phyloP scores from a whole-genome alignment of 176 grass and related monocot genomes.

The Typha latifolia region DNA sequence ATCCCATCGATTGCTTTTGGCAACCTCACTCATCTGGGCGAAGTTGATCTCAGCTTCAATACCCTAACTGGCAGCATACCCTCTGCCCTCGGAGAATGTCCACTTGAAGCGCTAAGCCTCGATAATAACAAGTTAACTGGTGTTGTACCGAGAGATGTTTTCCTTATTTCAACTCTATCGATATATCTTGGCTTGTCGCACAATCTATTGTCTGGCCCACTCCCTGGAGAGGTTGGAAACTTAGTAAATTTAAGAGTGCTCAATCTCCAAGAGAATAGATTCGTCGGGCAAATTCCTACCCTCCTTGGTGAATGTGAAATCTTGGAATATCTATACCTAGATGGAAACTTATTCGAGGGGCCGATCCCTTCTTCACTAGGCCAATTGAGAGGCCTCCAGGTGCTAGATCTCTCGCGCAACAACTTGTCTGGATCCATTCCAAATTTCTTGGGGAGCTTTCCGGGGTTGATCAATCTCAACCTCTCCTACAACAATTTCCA shows the following conservation, averaged over 20 bases:
- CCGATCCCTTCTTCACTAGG: too few species aligned
- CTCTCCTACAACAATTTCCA: slow-evolving; percentile 28
- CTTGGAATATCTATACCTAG: background rate
- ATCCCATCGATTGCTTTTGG: slow-evolving; percentile 18
- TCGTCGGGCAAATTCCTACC: slow-evolving; percentile 5
- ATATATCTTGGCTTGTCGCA: background rate
- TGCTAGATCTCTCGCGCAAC: too few species aligned
- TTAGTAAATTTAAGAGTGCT: slow-evolving; percentile 1
- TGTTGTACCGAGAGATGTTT: slow-evolving; percentile 7
- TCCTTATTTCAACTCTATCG: background rate
- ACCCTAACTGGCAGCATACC: slow-evolving; percentile 3
- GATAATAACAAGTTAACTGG: slow-evolving; percentile 7
- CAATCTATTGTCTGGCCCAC: background rate
- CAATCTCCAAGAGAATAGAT: slow-evolving; percentile 1
- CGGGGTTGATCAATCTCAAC: background rate
- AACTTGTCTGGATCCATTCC: too few species aligned
- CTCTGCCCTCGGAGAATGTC: background rate
- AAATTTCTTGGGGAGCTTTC: background rate
- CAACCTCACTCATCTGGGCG: slow-evolving; percentile 1
- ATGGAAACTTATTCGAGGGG: too few species aligned
- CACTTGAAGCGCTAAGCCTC: background rate
- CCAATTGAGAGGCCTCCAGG: too few species aligned
- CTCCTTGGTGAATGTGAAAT: background rate
- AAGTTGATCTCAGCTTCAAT: background rate
- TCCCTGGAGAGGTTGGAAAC: background rate